These are phyloP conservation scores for Triticum turgidum DNA, from an alignment of 176 grass and related monocot genomes.

Conservation along the genomic window DNA sequence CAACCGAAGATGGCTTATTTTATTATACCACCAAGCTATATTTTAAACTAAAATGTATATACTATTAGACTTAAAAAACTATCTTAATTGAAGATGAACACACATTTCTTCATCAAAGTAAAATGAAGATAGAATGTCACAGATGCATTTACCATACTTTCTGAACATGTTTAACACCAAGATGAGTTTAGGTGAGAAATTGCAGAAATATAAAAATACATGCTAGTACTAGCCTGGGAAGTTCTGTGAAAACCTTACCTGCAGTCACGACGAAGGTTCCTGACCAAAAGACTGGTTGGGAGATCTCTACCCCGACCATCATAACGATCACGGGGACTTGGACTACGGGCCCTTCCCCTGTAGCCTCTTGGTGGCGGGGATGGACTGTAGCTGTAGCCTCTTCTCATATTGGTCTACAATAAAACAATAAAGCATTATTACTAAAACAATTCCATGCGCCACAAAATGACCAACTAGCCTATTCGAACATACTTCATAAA, in stretches of 20 bases:
- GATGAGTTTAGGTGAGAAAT: background rate
- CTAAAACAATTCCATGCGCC: background rate
- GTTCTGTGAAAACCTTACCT: slow-evolving; percentile 21
- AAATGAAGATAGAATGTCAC: background rate
- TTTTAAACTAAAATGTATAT: background rate
- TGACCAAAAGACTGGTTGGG: slow-evolving; percentile 90
- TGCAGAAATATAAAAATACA: background rate
- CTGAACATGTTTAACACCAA: background rate
- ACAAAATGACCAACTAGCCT: background rate
- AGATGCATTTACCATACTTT: background rate
- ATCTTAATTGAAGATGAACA: background rate
- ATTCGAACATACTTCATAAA: background rate
- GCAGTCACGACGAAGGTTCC: slow-evolving; percentile 84
- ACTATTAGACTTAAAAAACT: background rate
- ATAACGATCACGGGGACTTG: slow-evolving; percentile 58
- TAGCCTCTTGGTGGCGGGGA: slow-evolving; percentile 84
- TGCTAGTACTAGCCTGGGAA: background rate
- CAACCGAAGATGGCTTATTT: background rate
- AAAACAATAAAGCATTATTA: background rate
- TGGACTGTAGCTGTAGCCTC: slow-evolving; percentile 84
- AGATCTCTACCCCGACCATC: slow-evolving; percentile 63
- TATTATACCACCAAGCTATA: background rate
- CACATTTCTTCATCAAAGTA: background rate
- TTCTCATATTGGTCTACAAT: slow-evolving; percentile 42
- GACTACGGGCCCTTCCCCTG: slow-evolving; percentile 68